These are phyloP conservation scores for Pichia cactophila DNA, from an alignment of 1,139 yeast genomes.

Conservation along the genomic window DNA sequence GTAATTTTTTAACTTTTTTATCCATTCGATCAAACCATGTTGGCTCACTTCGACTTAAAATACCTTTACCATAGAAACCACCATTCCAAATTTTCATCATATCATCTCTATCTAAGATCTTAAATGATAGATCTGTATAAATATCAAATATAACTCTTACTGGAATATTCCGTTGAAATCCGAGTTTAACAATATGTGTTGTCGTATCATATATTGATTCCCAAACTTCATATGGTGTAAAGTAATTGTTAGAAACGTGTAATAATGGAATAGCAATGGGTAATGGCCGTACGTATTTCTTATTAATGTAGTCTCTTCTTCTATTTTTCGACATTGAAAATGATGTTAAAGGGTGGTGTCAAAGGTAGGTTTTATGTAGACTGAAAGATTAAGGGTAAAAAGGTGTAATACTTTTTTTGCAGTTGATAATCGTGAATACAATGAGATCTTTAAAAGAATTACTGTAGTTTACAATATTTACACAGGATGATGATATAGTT, in stretches of 20 bases:
- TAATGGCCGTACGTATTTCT: constrained; percentile 9
- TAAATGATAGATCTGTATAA: constrained; percentile 27
- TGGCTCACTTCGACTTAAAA: constrained; percentile 83
- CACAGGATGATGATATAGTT: background rate
- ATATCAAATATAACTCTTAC: constrained; percentile 8
- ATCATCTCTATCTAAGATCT: constrained; percentile 37
- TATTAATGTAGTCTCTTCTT: constrained; percentile 8
- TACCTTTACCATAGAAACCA: constrained; percentile 95
- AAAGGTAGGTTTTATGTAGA: too few species aligned
- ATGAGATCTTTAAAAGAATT: too few species aligned
- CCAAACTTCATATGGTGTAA: constrained; percentile 8
- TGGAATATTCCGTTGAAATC: background rate
- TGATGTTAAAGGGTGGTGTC: background rate
- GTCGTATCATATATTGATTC: constrained; percentile 10
- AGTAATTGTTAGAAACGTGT: constrained; percentile 10
- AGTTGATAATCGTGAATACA: too few species aligned
- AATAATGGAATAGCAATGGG: constrained; percentile 9
- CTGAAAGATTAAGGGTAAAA: too few species aligned
- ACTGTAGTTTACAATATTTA: too few species aligned
- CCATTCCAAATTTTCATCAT: constrained; percentile 66
- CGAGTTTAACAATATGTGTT: constrained; percentile 4
- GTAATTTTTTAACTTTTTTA: constrained; percentile 32
- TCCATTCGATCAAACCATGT: constrained; percentile 71
- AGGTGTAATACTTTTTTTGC: too few species aligned
- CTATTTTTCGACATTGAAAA: constrained; percentile 7